A percentile compares a stretch with the other conserved stretches of the same genome.
Evolutionary conservation across 495 filamentous ascomycete genomes (phyloP).

Genomic region (Apiosordaria backusii): DNA sequence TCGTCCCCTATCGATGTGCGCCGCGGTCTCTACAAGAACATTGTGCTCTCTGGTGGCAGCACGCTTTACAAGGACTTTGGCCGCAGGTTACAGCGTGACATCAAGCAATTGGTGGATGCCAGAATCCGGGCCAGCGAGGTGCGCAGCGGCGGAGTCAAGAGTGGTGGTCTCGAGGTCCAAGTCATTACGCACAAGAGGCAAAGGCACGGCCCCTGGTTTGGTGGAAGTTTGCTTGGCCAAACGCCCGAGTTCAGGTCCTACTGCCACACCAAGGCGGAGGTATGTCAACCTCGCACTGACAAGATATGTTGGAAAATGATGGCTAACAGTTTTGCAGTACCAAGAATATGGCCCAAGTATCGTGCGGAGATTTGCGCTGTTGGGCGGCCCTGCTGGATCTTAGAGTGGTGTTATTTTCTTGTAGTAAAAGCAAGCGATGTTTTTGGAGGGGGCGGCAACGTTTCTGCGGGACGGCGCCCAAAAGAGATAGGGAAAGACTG

Average conservation of each 20-base stretch:
- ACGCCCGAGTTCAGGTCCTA: conserved; percentile 99
- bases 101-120: conserved; percentile 84
- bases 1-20: conserved; percentile 96
- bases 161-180: conserved; percentile 91
- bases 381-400: conserved; percentile 82
- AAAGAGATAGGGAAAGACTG: conserved; percentile 20
- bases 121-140: conserved; percentile 63
- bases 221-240: conserved; percentile 91
- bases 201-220: conserved; percentile 96
- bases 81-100: conserved; percentile 89
- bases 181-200: conserved; percentile 96
- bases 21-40: conserved; percentile 98
- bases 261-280: conserved; percentile 94
- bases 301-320: not conserved
- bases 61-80: conserved; percentile 98
- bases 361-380: conserved; percentile 88
- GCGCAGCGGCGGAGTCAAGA: conserved; percentile 83
- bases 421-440: conserved; percentile 24
- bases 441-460: conserved; percentile 17
- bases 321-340: conserved; percentile 52
- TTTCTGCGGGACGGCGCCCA: conserved; percentile 18
- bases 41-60: conserved; percentile 93
- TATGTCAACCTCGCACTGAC: conserved; percentile 25
- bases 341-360: conserved; percentile 94
- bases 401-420: conserved; percentile 26